These are phyloP conservation scores for Syzygium aqueum DNA, from an alignment of 345 rosid species.

Conservation along the genomic window DNA sequence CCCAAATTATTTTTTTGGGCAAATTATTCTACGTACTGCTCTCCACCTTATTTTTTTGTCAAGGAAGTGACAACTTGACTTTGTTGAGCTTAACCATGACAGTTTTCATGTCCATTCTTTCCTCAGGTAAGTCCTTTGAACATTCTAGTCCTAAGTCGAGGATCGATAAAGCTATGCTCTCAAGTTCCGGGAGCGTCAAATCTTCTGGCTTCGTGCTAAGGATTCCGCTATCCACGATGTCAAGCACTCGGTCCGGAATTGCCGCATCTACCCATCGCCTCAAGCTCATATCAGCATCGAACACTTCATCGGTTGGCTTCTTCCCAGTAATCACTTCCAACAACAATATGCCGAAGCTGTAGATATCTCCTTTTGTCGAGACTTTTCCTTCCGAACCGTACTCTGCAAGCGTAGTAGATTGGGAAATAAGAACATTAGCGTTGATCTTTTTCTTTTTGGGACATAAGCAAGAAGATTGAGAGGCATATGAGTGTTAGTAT, in stretches of 20 bases:
- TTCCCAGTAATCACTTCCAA: neutral
- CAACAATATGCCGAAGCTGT: neutral
- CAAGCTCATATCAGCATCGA: neutral
- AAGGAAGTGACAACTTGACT: neutral
- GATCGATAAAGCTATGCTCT: neutral
- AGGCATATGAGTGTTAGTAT: too few species aligned
- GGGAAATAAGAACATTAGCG: too few species aligned
- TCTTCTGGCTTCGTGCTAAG: neutral
- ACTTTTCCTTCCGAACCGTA: too few species aligned
- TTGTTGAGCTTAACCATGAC: neutral
- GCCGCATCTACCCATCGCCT: neutral
- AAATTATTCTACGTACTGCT: neutral
- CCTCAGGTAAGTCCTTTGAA: neutral
- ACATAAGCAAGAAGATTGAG: too few species aligned
- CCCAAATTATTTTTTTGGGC: too few species aligned
- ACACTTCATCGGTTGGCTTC: neutral
- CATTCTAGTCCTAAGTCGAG: neutral
- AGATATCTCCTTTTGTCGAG: neutral
- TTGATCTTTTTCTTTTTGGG: too few species aligned
- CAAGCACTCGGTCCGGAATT: neutral
- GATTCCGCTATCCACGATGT: neutral
- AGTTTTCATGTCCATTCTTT: neutral
- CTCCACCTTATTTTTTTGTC: neutral
- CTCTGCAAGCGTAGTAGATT: neutral
- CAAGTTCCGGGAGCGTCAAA: neutral